Evolutionary conservation across 805 yeast species (phyloP), one percentile per base, ranked within the genome.

Genomic region (Candida takata): DNA sequence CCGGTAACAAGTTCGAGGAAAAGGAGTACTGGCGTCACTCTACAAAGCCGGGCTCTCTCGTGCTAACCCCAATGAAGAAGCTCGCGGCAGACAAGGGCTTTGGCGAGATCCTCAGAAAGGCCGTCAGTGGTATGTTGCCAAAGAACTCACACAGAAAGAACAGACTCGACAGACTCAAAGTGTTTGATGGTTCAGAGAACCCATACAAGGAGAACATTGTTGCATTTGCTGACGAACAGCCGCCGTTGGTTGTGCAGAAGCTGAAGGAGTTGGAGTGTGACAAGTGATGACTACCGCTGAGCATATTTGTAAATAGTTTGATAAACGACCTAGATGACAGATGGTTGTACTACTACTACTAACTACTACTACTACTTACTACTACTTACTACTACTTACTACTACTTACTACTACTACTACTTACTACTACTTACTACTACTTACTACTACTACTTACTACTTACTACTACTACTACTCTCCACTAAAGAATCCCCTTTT

Each of bases 111-210:
- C 65, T 92, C 50, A 74, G 63, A 50, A 76, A 82, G 49, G 97
- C 99, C 2, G 98, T 92, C 6, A 79, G 85, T 44, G 95, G 94
- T 38, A 92, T 92, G 99, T 69, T 92, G 37, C 98, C 98, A 29
- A 88, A 85, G 64, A 90, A 92, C 60, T 78, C 79, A 51, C 72
- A 81, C 44, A 76, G 97, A 59, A 73, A 79, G 51, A 63, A 67
- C 11, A 77, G 98, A 58, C 60, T 92, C 52, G 90, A 77, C 19
- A 75, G 99, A 55, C 69, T 92, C 42, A 87, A 85, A 61, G 77
- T 85, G 0, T 84, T 73, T 57, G 97, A 94, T 49, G 96, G 90
- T 20, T 76, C 85, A 39, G 83, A 83, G 38, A 84, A 84, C 56
- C 97, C 96, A 17, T 92, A 85, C 58, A 76, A 75, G 44, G 72